These are phyloP conservation scores for Calcarisporium arbuscula DNA, from an alignment of 2,329 filamentous ascomycete genomes.

Conservation along the genomic window DNA sequence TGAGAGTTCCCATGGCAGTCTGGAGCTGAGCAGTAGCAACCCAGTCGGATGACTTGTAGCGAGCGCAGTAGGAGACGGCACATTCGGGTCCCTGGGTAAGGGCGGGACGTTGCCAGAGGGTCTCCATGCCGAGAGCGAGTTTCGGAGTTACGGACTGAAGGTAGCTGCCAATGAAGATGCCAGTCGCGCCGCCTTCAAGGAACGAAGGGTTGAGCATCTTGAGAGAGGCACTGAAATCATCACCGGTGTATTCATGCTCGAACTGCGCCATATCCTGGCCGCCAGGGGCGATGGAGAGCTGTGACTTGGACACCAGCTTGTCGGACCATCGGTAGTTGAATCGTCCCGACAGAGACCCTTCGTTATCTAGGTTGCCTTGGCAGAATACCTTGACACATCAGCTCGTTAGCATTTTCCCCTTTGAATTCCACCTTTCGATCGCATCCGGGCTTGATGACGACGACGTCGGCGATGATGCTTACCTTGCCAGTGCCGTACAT, in stretches of 20 bases:
- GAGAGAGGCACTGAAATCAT: conserved; percentile 86
- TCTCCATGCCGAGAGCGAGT: conserved; percentile 83
- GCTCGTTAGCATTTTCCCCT: conserved; percentile 9
- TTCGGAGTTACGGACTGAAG: conserved; percentile 86
- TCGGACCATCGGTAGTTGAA: conserved; percentile 90
- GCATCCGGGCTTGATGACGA: too few relatives aligned
- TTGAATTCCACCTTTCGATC: conserved; percentile 2
- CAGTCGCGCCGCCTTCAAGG: conserved; percentile 86
- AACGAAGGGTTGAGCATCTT: conserved; percentile 95
- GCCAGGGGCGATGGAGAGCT: conserved; percentile 75
- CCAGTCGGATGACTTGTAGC: conserved; percentile 91
- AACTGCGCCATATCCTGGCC: conserved; percentile 85
- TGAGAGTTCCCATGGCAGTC: conserved; percentile 73
- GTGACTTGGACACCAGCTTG: conserved; percentile 76
- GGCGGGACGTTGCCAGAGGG: conserved; percentile 84
- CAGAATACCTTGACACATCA: conserved; percentile 66
- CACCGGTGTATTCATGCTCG: conserved; percentile 91
- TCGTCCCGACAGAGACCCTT: conserved; percentile 77
- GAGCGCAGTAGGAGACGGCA: conserved; percentile 79
- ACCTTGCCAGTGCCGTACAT: conserved; percentile 93
- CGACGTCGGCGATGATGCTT: conserved; percentile 17
- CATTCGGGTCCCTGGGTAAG: conserved; percentile 85
- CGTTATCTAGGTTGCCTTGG: conserved; percentile 93
- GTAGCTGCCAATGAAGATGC: conserved; percentile 94
- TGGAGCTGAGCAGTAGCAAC: conserved; percentile 86